Percentiles rank a stretch among this genome's conserved stretches.
These are phyloP conservation scores for Cornus florida DNA, from an alignment of 148 eudicot genomes.

Conservation along the genomic window DNA sequence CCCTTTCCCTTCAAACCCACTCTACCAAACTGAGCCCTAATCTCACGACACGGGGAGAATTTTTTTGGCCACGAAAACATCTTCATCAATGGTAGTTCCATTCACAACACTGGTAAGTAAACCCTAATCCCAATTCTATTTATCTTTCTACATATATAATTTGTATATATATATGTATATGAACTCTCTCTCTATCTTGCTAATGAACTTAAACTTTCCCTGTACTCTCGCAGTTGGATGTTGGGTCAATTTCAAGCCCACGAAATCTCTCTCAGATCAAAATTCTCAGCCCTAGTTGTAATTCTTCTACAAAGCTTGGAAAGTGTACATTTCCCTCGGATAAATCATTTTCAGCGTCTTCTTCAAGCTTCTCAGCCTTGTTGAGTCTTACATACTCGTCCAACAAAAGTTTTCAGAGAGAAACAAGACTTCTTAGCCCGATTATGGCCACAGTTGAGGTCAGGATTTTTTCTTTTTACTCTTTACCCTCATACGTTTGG, in stretches of 20 bases:
- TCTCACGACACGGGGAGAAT: no score
- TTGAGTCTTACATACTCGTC: slow-evolving; percentile 19
- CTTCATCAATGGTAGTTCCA: slow-evolving; percentile 46
- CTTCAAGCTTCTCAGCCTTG: slow-evolving; percentile 40
- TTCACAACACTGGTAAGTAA: slow-evolving; percentile 40
- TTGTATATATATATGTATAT: background rate
- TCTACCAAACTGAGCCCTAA: no score
- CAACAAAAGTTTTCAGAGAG: slow-evolving; percentile 20
- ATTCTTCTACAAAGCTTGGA: slow-evolving; percentile 25
- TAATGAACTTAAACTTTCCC: background rate
- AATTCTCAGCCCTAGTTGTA: slow-evolving; percentile 2
- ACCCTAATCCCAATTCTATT: slow-evolving; percentile 5
- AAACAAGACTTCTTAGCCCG: slow-evolving; percentile 15
- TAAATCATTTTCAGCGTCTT: slow-evolving; percentile 13
- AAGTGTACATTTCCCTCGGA: slow-evolving; percentile 15
- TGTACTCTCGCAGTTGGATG: slow-evolving; percentile 42
- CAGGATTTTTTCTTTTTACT: background rate
- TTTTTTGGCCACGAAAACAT: background rate
- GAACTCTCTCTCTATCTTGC: background rate
- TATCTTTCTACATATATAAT: background rate
- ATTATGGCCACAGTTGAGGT: slow-evolving; percentile 79
- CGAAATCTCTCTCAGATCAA: slow-evolving; percentile 27
- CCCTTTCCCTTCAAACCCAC: no score
- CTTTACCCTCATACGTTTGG: background rate
- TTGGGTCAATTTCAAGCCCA: slow-evolving; percentile 44